Evolutionary conservation across 176 grass and related monocot species (phyloP).

Genomic region (Cenchrus purpureus): DNA sequence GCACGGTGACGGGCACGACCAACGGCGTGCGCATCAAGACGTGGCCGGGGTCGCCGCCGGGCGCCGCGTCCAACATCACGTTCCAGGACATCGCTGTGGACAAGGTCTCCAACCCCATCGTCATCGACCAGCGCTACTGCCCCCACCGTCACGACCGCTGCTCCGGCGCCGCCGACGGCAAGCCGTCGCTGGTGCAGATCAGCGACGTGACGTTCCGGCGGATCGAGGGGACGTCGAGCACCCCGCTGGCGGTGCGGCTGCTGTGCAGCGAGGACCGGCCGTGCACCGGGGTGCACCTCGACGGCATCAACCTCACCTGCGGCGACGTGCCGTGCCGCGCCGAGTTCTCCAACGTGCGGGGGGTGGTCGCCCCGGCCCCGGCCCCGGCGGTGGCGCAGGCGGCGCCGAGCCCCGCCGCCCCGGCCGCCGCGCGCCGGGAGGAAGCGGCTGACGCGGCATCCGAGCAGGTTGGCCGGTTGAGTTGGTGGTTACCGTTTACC

Average conservation of each 20-base stretch:
- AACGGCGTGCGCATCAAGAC: conserved; percentile 86
- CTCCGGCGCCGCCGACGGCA: conserved; percentile 4
- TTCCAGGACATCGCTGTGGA: conserved; percentile 62
- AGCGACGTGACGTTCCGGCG: conserved; percentile 48
- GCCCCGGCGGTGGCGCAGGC: background rate
- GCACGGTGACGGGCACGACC: conserved; percentile 41
- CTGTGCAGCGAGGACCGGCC: conserved; percentile 48
- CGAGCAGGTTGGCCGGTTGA: background rate
- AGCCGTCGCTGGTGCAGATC: conserved; percentile 55
- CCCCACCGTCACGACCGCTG: conserved; percentile 37
- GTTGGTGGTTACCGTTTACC: background rate
- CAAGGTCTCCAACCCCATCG: conserved; percentile 65
- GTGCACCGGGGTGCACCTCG: conserved; percentile 42
- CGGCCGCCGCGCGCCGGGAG: background rate
- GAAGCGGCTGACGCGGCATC: background rate
- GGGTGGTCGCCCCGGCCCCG: background rate
- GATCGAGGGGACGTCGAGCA: conserved; percentile 57
- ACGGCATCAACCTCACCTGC: conserved; percentile 43
- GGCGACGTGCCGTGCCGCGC: conserved; percentile 6
- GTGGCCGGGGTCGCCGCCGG: conserved; percentile 54
- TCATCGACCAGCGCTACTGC: conserved; percentile 80
- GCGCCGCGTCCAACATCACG: conserved; percentile 58
- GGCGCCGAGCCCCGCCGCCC: background rate
- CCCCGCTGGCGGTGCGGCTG: conserved; percentile 41
- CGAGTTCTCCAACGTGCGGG: conserved; percentile 21